Conservation (phyloP, 495 filamentous ascomycete genomes). For the Recurvomyces mirabilis region DNA sequence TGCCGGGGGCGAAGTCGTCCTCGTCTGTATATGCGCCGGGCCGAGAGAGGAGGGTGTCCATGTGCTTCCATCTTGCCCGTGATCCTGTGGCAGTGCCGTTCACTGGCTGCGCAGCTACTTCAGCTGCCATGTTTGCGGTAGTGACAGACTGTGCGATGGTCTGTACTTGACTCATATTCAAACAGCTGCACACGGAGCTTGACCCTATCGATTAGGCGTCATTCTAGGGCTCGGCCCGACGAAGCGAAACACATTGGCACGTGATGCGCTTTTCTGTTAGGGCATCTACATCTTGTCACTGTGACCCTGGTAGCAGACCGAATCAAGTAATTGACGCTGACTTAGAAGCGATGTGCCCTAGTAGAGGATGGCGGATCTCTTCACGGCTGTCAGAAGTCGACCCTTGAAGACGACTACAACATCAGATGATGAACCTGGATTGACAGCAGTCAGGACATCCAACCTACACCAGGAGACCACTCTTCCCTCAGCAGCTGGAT, state of each 20-base stretch:
- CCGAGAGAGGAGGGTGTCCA: slow-evolving; percentile 64
- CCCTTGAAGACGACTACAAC: background rate
- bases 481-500: background rate
- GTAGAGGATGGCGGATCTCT: slow-evolving; percentile 29
- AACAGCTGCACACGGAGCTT: too few species aligned
- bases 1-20: slow-evolving; percentile 49
- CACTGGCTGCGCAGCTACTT: background rate
- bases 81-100: slow-evolving; percentile 1
- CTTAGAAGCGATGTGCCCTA: slow-evolving; percentile 5
- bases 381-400: slow-evolving; percentile 22
- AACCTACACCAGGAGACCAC: background rate
- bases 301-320: too few species aligned
- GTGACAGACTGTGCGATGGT: too few species aligned
- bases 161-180: too few species aligned
- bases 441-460: background rate
- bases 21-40: slow-evolving; percentile 68
- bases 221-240: too few species aligned
- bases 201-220: too few species aligned
- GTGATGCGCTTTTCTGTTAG: too few species aligned
- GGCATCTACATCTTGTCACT: too few species aligned
- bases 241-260: too few species aligned
- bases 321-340: too few species aligned
- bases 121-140: slow-evolving; percentile 8
- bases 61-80: slow-evolving; percentile 41
- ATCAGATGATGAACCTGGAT: background rate